Base-by-base conservation (phyloP, 805 yeast species). In the Tetrapisispora pingtungensis region DNA sequence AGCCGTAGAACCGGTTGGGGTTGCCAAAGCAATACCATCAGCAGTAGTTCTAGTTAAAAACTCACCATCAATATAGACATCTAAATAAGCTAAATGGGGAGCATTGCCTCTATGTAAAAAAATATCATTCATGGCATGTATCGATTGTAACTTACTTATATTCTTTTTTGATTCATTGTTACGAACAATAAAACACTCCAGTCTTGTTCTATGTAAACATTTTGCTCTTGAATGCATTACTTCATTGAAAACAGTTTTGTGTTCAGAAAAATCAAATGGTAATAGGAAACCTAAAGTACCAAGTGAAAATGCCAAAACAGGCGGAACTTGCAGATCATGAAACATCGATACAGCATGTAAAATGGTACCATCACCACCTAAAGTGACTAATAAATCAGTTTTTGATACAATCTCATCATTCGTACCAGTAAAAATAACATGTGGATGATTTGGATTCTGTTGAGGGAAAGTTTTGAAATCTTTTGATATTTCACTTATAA, bases 341-440 rank as follows among this genome's bases (percentile, higher is more conserved):
- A 89, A 89, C 54, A 78, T 68, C 5, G 93, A 78, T 0, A 87
- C 90, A 0, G 90, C 95, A 44, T 89, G 74, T 36, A 89, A 63
- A 44, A 87, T 86, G 0, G 97, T 89, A 5, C 97, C 97, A 62
- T 89, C 97, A 17, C 97, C 97, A n/a, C 97, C 97, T 33, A 89
- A 64, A 0, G 96, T 84, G 8, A 89, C 88, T 33, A 89, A 66
- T 36, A 89, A 62, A 57, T 89, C 97, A 0, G 95, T 76, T 53
- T 79, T 84, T 10, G 68, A 54, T 1, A 77, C 72, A 36, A 87
- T 76, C 10, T 79, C 82, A 10, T 68, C 64, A 15, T 62, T 62
- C 3, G 73, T 54, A 0, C 94, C 93, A 0, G 89, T 75, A 55
- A 71, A 78, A 1, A 85, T 52, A 6, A 66, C 53, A 52, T 64